Base-by-base conservation (phyloP, 495 filamentous ascomycete species). In the Pseudomonodictys pantanalensis region DNA sequence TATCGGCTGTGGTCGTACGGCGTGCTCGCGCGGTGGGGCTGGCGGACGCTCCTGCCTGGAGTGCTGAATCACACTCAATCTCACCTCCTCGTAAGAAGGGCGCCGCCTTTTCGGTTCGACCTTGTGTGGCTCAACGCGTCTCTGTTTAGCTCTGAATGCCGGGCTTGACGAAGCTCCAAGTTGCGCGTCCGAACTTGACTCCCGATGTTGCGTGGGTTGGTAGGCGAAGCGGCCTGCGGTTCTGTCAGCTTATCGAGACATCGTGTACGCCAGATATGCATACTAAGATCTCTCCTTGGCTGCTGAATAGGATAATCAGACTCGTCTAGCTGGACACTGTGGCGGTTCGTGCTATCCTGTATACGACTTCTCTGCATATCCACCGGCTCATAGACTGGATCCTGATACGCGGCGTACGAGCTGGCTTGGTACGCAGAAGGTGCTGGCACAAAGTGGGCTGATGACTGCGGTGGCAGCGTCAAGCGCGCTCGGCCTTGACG, bases 91-190 rank as follows among this genome's bases (percentile, higher is more conserved):
- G 20, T 15, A 3, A 35, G 23, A 29, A 25, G 22, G 45, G 44
- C 10, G 48, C n/a, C 46, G 32, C 10, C 39, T 24, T 29, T 11
- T 38, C 7, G 18, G 11, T 26, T 58, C 44, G 43, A 11, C 8
- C 49, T 46, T 59, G 15, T 18, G 26, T 26, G 41, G 23, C 7
- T 44, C 45, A 35, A 52, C 10, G 24, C 56, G 63, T 23, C 69
- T 51, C 43, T 73, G 64, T 42, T 68, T 66, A n/a, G 73, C 73
- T 42, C 50, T 65, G 55, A 71, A 66, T 3, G 68, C 56, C 51
- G 72, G 72, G 51, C 72, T 74, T 7, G 73, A 75, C 24, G 62
- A 67, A 25, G 38, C 45, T 29, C 42, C 45, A 3, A 53, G 39
- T 32, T 42, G 62, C n/a, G 11, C 30, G 48, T 57, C 54, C 26